Conservation (phyloP, 2,329 filamentous ascomycete species). For the Colletotrichum limetticola region DNA sequence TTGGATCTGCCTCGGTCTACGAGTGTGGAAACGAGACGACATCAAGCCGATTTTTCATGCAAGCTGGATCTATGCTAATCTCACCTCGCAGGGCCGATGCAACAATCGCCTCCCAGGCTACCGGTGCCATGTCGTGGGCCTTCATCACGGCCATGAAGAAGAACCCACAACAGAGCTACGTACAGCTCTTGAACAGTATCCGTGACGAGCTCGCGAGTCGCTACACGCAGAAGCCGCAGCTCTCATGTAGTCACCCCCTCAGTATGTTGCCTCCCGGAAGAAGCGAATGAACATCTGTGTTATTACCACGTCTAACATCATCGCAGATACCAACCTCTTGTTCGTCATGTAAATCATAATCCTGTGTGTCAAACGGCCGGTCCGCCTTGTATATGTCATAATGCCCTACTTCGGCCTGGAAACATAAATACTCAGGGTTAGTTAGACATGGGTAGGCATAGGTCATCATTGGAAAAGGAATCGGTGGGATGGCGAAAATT, state of each 20-base stretch:
- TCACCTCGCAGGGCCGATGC: conserved; percentile 79
- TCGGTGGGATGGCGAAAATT: conserved; percentile 5
- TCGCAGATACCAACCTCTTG: conserved; percentile 68
- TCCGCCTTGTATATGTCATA: conserved; percentile 24
- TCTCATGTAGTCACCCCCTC: conserved; percentile 96
- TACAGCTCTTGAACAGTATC: conserved; percentile 95
- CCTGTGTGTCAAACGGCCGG: conserved; percentile 17
- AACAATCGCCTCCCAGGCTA: conserved; percentile 89
- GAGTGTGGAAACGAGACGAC: conserved; percentile 4
- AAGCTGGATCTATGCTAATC: not conserved
- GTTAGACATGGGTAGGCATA: conserved; percentile 10
- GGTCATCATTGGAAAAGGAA: conserved; percentile 14
- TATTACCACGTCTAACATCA: conserved; percentile 5
- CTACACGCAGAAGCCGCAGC: conserved; percentile 94
- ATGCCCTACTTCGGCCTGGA: conserved; percentile 10
- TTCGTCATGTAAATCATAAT: conserved; percentile 66
- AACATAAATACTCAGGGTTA: not conserved
- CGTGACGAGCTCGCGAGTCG: conserved; percentile 89
- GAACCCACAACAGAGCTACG: conserved; percentile 98
- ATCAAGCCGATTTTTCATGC: not conserved
- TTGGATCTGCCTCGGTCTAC: conserved; percentile 44
- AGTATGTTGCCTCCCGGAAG: conserved; percentile 67
- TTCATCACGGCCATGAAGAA: conserved; percentile 94
- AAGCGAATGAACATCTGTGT: not conserved
- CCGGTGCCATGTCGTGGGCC: conserved; percentile 98